Evolutionary conservation across 148 eudicot genomes (phyloP), one percentile per base, ranked within the genome.

Genomic region (Amaranthus hypochondriacus): DNA sequence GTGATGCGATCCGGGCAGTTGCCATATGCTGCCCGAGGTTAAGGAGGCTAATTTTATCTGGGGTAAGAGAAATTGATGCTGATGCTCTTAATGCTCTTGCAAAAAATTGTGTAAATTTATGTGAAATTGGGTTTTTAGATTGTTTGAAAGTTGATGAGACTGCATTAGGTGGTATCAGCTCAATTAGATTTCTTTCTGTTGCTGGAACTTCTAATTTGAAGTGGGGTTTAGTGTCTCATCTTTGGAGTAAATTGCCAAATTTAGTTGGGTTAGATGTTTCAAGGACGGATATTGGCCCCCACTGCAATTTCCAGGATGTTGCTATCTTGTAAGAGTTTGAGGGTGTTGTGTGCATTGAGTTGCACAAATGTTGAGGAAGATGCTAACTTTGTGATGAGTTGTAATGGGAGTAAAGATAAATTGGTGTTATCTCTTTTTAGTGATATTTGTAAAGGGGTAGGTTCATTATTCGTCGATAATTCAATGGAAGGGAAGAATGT

Each of bases 201-300:
- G 92, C 99, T 0, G 99, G 99, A 60, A 89, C 96, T 2, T 80
- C 85, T 42, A 85, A 71, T 79, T 76, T 95, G 76, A 89, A 89
- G 62, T 95, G 99, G 99, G 79, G 74, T 75, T 76, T 87, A 78
- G 96, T 78, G 54, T 84, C 84, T 11, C 84, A 92, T 58, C 61
- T 74, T 47, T 95, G 97, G 99, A 72, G 77, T 83, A 85, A 82
- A 72, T 73, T 95, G 64, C 90, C 94, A 28, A 71, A 83, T 73
- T 83, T 95, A 76, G 81, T 70, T 75, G 97, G 94, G 1, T 84
- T 95, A 72, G 99, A 95, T 84, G 91, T 95, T 77, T 95, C 97
- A 6, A 87, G 97, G 77, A 92, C 96, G 5, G 91, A 92, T 80
- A 76, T 95, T 10, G 75, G 79, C 55, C 85, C 85, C 92, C 0